Base-by-base conservation (phyloP, 192 early-diverging fungal genomes). In the Entrophospora sp. region DNA sequence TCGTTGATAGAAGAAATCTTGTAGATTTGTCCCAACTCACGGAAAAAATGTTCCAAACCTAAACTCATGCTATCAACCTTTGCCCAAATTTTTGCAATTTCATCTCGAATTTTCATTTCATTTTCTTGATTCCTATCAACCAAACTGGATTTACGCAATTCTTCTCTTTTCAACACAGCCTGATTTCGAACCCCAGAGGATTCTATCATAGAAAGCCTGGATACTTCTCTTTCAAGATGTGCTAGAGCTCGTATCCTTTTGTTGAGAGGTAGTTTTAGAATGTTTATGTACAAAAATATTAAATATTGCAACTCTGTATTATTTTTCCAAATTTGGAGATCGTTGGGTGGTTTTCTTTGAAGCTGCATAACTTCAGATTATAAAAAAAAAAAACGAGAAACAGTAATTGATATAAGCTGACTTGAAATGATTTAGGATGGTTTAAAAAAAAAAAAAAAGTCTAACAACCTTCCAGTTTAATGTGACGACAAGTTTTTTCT, bases 61-160 rank as follows among this genome's bases (percentile, higher is more conserved):
- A 66, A 42, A 34, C 46, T 66, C 37, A 59, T 66, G 12, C 37
- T 55, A 55, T 66, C 64, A 44, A 66, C 64, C 20, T 55, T 27
- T 22, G 22, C 51, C 31, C 18, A 55, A 37, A 42, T 25, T 40
- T 49, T 49, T 10, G 46, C n/a, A 57, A 66, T 66, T 49, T 66
- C 48, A 6, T 36, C 20, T 27, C 3, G 13, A 52, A 66, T 66
- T 9, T n/a, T 32, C 25, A 30, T 37, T 24, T 34, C 37, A 16
- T 57, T 24, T 42, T 27, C 30, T 42, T 22, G 48, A 42, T n/a
- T 59, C 8, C 13, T 44, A 22, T 66, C 27, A 8, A 27, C 7
- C 4, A 66, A 22, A 9, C 53, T 42, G 7, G 52, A 24, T 59
- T 49, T 66, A 37, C 32, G 51, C 37, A 35, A 56, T 49, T 30